Conservation (phyloP, 2,329 filamentous ascomycete species). For the Hypoxylon sp. region DNA sequence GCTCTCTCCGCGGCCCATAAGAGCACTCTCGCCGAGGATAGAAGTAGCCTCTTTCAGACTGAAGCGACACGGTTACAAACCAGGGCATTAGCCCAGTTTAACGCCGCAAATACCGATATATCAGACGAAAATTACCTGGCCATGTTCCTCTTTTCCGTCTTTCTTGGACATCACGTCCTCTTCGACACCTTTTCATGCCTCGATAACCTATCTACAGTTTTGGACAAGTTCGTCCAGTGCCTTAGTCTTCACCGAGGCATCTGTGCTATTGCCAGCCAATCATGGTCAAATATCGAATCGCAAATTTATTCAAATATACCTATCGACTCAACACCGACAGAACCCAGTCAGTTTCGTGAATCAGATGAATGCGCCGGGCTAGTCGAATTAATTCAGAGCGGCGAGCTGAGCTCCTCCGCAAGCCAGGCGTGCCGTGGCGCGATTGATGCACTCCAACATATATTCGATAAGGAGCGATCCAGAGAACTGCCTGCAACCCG, state of each 20-base stretch:
- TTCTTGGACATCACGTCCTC: conserved; percentile 49
- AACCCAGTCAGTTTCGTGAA: not conserved
- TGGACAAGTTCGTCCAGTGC: not conserved
- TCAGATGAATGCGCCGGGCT: not conserved
- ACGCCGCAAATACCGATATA: conserved; percentile 18
- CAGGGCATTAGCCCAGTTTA: not conserved
- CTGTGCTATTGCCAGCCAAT: not conserved
- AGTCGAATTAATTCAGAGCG: not conserved
- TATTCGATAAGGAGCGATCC: conserved; percentile 1
- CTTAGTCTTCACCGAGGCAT: not conserved
- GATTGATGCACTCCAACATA: not conserved
- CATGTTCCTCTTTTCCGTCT: conserved; percentile 47
- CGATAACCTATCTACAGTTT: not conserved
- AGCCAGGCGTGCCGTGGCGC: not conserved
- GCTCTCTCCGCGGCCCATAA: conserved; percentile 63
- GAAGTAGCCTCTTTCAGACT: conserved; percentile 2
- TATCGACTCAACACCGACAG: not conserved
- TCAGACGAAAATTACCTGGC: conserved; percentile 38
- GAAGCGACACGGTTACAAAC: conserved; percentile 1
- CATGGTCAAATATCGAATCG: not conserved
- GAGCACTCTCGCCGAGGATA: conserved; percentile 51
- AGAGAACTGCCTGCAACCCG: not conserved
- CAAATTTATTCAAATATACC: not conserved
- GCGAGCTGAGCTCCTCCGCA: not conserved
- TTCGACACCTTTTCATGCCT: conserved; percentile 40